Evolutionary conservation across 2,329 filamentous ascomycete species (phyloP), one percentile per base, ranked within the genome.

Genomic region (Sporothrix globosa): DNA sequence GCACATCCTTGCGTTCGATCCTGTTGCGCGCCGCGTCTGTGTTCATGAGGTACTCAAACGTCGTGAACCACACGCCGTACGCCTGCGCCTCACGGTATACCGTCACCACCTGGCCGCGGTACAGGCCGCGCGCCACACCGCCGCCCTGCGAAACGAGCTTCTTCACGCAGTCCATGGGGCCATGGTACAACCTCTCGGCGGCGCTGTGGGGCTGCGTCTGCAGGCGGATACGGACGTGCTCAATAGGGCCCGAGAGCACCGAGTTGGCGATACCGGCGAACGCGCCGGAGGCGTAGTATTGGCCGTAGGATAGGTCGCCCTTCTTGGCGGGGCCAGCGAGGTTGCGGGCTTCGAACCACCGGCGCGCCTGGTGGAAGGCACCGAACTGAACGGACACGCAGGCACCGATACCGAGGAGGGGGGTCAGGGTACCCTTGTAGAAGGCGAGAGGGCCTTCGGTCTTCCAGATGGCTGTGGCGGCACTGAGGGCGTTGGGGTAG

Each of bases 311-410:
- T 41, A 98, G 87, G 30, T 85, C 83, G 65, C 79, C 72, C 14
- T 73, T 85, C 14, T 67, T 52, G 17, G 88, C 87, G 76, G 88
- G 88, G 80, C 90, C 27, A 30, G n/a, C 67, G 34, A 46, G 79
- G 81, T 97, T 97, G 74, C 86, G 85, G 58, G 87, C 83, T 83
- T 98, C 95, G 79, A 99, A 89, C 77, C 87, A 90, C 72, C 96
- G 92, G 72, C 92, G 92, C 10, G 95, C 94, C 78, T 91, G 90
- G 84, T 97, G 93, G 86, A 98, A 99, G 76, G 92, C 96, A 73
- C 94, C 96, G 80, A 99, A 99, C 84, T 99, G 96, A 76, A 99
- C 91, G n/a, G 93, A 97, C 60, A 96, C 94, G 80, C 96, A 99
- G 75, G 96, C 96, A 75, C 96, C 96, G 78, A 99, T 98, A 75